Evolutionary conservation across 2,329 filamentous ascomycete species (phyloP).

Genomic region (Fusarium sp.): DNA sequence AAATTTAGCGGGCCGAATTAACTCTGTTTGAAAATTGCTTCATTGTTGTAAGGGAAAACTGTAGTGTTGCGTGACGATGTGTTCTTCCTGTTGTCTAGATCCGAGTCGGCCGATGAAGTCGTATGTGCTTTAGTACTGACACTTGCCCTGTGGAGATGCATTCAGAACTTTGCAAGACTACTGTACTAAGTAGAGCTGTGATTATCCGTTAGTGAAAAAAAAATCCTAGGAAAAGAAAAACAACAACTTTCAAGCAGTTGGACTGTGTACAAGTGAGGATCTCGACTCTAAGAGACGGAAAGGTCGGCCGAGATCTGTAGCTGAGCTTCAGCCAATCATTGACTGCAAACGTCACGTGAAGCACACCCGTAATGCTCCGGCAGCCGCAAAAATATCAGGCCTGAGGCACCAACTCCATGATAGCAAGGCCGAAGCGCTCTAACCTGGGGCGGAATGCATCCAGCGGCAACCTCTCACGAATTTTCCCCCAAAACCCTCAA

Average conservation of each 20-base stretch:
- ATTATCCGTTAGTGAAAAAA: no score
- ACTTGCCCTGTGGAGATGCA: not conserved
- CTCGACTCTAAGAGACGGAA: not conserved
- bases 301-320: slow-evolving; percentile 1
- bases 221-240: no score
- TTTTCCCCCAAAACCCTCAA: slow-evolving; percentile 51
- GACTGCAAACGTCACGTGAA: slow-evolving; percentile 5
- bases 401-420: slow-evolving; percentile 32
- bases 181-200: not conserved
- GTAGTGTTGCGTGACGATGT: not conserved
- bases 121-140: not conserved
- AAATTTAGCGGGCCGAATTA: not conserved
- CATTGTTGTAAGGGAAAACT: not conserved
- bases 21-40: not conserved
- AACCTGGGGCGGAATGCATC: slow-evolving; percentile 37
- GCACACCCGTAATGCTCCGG: slow-evolving; percentile 28
- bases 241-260: not conserved
- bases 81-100: not conserved
- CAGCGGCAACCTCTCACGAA: slow-evolving; percentile 51
- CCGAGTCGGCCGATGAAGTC: not conserved
- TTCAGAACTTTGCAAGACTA: not conserved
- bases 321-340: slow-evolving; percentile 13
- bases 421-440: slow-evolving; percentile 38
- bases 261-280: slow-evolving; percentile 15
- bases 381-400: not conserved